Percentiles rank a stretch among this genome's conserved stretches.
phyloP scores from a whole-genome alignment of 2,329 filamentous ascomycete genomes.

The Aspergillus aculeatus region DNA sequence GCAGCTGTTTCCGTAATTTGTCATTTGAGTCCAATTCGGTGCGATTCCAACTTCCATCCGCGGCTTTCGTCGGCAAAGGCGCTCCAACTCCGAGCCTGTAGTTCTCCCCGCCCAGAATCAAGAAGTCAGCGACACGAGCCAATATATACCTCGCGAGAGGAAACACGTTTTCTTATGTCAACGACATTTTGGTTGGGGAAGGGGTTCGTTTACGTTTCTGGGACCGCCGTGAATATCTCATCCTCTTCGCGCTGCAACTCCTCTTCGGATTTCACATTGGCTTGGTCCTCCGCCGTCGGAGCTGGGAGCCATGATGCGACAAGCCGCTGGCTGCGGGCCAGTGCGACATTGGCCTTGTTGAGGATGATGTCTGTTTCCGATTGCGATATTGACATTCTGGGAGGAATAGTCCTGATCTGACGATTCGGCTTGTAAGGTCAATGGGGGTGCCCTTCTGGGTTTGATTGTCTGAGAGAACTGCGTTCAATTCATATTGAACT shows the following conservation, averaged over 20 bases:
- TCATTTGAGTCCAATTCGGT: conserved; percentile 45
- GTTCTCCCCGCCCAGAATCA: neutral
- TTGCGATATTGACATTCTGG: conserved; percentile 30
- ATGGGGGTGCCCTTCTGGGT: neutral
- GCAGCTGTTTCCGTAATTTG: conserved; percentile 45
- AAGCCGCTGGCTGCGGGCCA: conserved; percentile 55
- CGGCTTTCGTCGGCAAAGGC: conserved; percentile 42
- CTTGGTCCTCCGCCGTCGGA: conserved; percentile 39
- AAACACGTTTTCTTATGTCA: no score
- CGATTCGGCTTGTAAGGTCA: neutral
- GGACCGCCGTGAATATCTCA: conserved; percentile 53
- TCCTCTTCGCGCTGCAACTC: conserved; percentile 54
- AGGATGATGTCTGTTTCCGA: conserved; percentile 55
- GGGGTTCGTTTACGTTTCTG: conserved; percentile 50
- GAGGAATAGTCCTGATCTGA: neutral
- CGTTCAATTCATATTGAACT: neutral
- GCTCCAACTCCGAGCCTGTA: conserved; percentile 50
- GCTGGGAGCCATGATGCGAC: conserved; percentile 58
- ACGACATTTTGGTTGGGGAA: no score
- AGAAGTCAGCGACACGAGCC: no score
- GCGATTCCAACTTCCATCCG: conserved; percentile 42
- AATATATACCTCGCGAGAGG: neutral
- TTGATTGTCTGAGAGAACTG: neutral
- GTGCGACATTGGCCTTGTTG: conserved; percentile 53
- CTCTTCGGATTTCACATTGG: conserved; percentile 42